A percentile compares a stretch with the other conserved stretches of the same genome.
phyloP scores from a whole-genome alignment of 768 basidiomycete genomes.

The Agaricus blazei region DNA sequence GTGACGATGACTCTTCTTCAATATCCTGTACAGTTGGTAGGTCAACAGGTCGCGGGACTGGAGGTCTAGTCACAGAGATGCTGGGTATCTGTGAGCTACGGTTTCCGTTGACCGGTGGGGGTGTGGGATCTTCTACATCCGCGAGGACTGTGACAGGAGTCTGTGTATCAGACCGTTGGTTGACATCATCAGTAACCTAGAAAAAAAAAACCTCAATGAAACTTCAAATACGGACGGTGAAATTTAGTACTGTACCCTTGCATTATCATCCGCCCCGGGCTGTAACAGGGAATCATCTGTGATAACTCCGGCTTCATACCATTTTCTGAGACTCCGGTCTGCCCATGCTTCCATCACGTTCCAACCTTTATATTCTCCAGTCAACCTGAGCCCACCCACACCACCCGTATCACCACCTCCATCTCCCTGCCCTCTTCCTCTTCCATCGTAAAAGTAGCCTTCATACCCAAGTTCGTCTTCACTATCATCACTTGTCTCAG shows the following conservation, averaged over 20 bases:
- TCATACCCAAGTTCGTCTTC: conserved; percentile 87
- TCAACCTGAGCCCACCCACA: conserved; percentile 66
- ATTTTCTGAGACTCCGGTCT: conserved; percentile 80
- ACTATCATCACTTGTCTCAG: conserved; percentile 60
- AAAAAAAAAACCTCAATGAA: background rate
- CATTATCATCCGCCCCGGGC: conserved; percentile 44
- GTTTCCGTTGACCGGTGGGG: conserved; percentile 21
- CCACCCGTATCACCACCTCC: conserved; percentile 71
- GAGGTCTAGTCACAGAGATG: conserved; percentile 65
- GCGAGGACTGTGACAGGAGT: conserved; percentile 60
- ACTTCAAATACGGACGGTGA: background rate
- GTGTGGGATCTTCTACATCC: conserved; percentile 31
- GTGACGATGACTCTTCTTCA: conserved; percentile 38
- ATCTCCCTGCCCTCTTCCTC: conserved; percentile 71
- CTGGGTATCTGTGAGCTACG: conserved; percentile 34
- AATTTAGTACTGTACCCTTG: conserved; percentile 21
- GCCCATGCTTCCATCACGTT: conserved; percentile 91
- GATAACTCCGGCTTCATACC: conserved; percentile 77
- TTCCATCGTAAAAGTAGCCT: conserved; percentile 81
- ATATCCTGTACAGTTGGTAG: conserved; percentile 66
- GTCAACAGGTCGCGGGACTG: conserved; percentile 64
- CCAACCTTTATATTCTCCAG: conserved; percentile 90
- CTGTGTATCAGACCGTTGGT: conserved; percentile 42
- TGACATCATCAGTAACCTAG: conserved; percentile 39
- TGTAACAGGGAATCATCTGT: conserved; percentile 38